These are phyloP conservation scores for Solanum virginianum DNA, from an alignment of 257 asterid genomes.

Conservation along the genomic window DNA sequence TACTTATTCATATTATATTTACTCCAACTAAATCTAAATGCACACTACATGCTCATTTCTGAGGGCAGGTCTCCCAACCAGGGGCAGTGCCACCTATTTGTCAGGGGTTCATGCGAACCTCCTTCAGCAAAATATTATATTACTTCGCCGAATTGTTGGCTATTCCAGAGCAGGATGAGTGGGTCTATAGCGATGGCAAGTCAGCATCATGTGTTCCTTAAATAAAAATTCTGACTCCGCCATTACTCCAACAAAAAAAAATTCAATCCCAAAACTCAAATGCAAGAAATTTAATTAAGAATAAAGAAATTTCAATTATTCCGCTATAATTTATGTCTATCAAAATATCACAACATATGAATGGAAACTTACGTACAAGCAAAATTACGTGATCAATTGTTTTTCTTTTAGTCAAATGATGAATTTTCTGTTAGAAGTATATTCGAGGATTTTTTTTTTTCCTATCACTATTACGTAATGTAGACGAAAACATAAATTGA, in stretches of 20 bases:
- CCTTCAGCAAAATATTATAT: no score
- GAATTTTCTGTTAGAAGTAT: neutral
- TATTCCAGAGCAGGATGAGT: conserved; percentile 76
- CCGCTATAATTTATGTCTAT: no score
- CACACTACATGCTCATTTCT: neutral
- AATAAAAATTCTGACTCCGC: no score
- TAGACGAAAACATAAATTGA: neutral
- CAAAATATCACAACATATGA: no score
- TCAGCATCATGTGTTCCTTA: conserved; percentile 58
- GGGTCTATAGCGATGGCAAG: conserved; percentile 81
- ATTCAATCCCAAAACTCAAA: neutral
- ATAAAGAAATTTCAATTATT: no score
- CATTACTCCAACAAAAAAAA: no score
- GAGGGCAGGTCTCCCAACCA: neutral
- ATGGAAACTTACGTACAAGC: neutral
- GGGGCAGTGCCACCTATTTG: no score
- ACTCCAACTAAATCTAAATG: no score
- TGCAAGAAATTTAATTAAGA: neutral
- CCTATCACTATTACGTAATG: neutral
- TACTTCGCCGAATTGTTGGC: conserved; percentile 62
- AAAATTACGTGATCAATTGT: neutral
- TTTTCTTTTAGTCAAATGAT: neutral
- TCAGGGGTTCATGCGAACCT: no score
- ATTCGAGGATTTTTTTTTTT: neutral
- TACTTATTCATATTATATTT: no score